phyloP scores from a whole-genome alignment of 2,329 filamentous ascomycete genomes.

The Talaromyces funiculosus region DNA sequence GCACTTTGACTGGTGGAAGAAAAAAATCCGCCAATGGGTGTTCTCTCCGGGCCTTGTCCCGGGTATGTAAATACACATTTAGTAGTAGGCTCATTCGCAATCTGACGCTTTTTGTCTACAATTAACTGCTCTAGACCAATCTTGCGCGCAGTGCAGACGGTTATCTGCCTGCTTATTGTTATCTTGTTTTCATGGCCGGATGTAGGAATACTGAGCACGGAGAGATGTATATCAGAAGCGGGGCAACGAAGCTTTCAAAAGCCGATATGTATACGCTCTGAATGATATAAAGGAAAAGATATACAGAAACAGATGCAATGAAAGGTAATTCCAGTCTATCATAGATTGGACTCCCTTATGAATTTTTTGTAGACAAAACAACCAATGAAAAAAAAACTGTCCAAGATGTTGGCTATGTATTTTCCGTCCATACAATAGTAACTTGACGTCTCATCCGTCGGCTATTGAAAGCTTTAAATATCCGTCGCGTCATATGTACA shows the following conservation, averaged over 20 bases:
- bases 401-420: neutral
- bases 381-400: neutral
- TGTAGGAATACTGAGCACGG: neutral
- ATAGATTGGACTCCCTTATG: neutral
- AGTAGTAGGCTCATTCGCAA: neutral
- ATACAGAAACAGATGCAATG: neutral
- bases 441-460: conserved; percentile 14
- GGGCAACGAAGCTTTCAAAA: neutral
- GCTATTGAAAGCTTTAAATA: conserved; percentile 24
- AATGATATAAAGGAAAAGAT: too few relatives aligned
- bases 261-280: neutral
- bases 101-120: neutral
- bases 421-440: conserved; percentile 13
- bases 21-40: conserved; percentile 12
- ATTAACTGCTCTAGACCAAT: neutral
- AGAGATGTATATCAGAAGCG: neutral
- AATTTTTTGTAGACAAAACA: neutral
- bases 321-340: neutral
- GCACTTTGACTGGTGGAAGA: conserved; percentile 3
- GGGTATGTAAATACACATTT: too few relatives aligned
- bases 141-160: neutral
- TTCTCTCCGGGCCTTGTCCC: neutral
- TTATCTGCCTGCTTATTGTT: neutral
- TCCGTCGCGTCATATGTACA: neutral
- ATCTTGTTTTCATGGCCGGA: neutral